Percentiles rank a stretch among this genome's conserved stretches.
Conservation (phyloP, 768 basidiomycete genomes). For the Trametes maxima region DNA sequence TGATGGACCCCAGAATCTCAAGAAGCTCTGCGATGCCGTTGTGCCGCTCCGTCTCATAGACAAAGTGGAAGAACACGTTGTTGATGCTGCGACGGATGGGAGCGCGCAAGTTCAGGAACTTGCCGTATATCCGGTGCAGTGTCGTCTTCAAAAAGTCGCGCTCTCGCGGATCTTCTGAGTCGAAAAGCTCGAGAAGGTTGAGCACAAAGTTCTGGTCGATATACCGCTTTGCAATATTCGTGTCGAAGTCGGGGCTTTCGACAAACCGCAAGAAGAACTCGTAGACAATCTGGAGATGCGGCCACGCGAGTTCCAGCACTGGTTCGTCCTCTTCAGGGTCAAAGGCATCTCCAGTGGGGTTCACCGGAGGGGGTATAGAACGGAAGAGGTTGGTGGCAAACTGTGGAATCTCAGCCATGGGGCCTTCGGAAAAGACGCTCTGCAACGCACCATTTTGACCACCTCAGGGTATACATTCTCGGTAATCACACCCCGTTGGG, state of each 20-base stretch:
- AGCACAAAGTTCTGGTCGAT: slow-evolving; percentile 96
- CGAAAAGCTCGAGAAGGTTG: slow-evolving; percentile 95
- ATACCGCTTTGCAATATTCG: slow-evolving; percentile 95
- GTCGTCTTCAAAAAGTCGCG: slow-evolving; percentile 99
- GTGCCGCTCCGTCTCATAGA: slow-evolving; percentile 98
- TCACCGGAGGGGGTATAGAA: slow-evolving; percentile 99
- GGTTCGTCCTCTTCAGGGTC: slow-evolving; percentile 99
- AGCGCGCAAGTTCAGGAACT: slow-evolving; percentile 97
- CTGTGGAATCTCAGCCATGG: slow-evolving; percentile 44
- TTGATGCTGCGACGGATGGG: slow-evolving; percentile 99
- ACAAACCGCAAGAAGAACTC: slow-evolving; percentile 99
- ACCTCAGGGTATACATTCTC: slow-evolving; percentile 99
- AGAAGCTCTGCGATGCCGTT: slow-evolving; percentile 98
- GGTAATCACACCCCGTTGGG: slow-evolving; percentile 93
- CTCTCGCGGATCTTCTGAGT: slow-evolving; percentile 97
- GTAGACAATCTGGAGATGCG: slow-evolving; percentile 98
- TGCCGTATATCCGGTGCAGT: slow-evolving; percentile 97
- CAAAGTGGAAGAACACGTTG: slow-evolving; percentile 99
- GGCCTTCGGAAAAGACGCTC: slow-evolving; percentile 2
- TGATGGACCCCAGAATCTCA: slow-evolving; percentile 98
- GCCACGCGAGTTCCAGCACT: slow-evolving; percentile 98
- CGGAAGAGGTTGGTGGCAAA: slow-evolving; percentile 99
- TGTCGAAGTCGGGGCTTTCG: slow-evolving; percentile 97
- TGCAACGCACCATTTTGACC: slow-evolving; percentile 83
- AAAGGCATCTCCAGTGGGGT: slow-evolving; percentile 97